Evolutionary conservation across 805 yeast species (phyloP), one percentile per base, ranked within the genome.

Genomic region (Myxozyma nipponensis): DNA sequence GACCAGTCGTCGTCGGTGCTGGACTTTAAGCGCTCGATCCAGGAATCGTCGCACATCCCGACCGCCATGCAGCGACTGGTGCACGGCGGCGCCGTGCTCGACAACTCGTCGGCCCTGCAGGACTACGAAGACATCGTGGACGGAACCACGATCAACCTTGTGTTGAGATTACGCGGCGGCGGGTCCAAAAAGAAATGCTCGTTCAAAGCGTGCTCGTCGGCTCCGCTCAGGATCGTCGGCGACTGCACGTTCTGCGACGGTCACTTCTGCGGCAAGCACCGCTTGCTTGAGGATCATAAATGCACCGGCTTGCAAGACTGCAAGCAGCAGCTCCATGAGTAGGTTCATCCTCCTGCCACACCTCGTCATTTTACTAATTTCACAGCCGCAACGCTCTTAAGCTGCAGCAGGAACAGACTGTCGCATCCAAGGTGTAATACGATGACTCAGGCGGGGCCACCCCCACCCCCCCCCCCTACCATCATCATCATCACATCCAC

Each of bases 121-220:
- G 93, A 85, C 73, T 84, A 84, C 85, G 13, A 7, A 7, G 84
- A 84, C 81, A 83, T 85, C 70, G 90, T 83, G 73, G 84, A 85
- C 74, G 91, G 84, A 71, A 83, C 90, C 55, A 84, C 91, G 51
- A 70, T 85, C 42, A 91, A 86, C 72, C 83, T 86, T 77, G 93
- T 85, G 57, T 75, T 86, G 62, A 84, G 95, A 82, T 79, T 86
- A 73, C 84, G 95, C 80, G 93, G 93, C 80, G 91, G 90, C 77
- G 91, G 91, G 81, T 42, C 59, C n/a, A 71, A 69, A 66, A 69
- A 72, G 65, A 72, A 73, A 58, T 66, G 73, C 22, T 70, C 82
- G 21, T 80, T 79, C 66, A 68, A 67, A 28, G 63, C 71, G 25
- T 88, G 96, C 69, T 72, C 76, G 19, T 75, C 83, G n/a, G 71